Conservation (phyloP, 305 asterid genomes). For the Andrographis paniculata region DNA sequence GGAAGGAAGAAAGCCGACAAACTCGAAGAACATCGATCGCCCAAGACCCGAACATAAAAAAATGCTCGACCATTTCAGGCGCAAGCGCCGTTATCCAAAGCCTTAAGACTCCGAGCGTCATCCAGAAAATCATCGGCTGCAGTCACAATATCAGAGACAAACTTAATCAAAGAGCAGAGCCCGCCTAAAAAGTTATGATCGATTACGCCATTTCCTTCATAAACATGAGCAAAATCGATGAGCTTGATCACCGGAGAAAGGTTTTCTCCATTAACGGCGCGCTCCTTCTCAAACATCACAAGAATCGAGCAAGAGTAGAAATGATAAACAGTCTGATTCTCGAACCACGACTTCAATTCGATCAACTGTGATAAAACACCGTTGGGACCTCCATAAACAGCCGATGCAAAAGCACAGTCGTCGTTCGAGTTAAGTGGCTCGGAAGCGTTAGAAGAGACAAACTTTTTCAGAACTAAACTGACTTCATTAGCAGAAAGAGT, state of each 20-base stretch:
- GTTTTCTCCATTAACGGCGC: conserved; percentile 26
- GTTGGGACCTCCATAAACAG: conserved; percentile 54
- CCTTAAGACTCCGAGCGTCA: no score
- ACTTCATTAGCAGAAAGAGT: conserved; percentile 42
- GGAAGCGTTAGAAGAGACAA: conserved; percentile 36
- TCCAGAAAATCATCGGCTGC: no score
- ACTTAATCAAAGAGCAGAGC: conserved; percentile 67
- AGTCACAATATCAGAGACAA: conserved; percentile 47
- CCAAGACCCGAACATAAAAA: no score
- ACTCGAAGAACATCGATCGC: no score
- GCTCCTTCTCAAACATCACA: conserved; percentile 57
- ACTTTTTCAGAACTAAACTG: conserved; percentile 32
- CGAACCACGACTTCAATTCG: conserved; percentile 83
- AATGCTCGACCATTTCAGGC: no score
- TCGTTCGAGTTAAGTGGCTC: conserved; percentile 26
- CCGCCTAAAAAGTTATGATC: conserved; percentile 81
- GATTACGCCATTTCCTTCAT: conserved; percentile 49
- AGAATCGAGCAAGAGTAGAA: conserved; percentile 64
- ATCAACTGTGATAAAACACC: conserved; percentile 61
- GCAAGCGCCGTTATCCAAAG: no score
- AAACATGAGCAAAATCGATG: conserved; percentile 76
- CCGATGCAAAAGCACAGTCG: conserved; percentile 56
- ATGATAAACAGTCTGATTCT: conserved; percentile 63
- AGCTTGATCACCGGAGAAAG: conserved; percentile 55
- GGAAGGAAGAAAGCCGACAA: no score